Evolutionary conservation across 139 green algal species (phyloP).

Genomic region (Spirogloea muscicola): DNA sequence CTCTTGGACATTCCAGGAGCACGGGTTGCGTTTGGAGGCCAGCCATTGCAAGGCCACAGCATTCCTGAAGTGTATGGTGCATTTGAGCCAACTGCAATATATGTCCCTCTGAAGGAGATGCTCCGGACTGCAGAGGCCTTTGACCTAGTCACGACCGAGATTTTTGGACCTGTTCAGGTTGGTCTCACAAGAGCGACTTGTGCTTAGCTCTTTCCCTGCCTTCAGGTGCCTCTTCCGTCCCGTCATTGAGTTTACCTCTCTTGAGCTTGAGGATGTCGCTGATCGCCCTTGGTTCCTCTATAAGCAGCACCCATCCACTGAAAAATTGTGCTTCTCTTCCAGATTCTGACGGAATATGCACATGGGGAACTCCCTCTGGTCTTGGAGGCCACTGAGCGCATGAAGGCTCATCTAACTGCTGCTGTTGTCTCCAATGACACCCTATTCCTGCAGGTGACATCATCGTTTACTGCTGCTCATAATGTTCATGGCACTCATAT

Average conservation of each 20-base stretch:
- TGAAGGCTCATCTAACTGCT: slow-evolving; percentile 89
- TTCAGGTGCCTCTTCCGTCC: too few species aligned
- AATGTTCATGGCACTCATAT: too few species aligned
- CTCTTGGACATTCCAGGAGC: slow-evolving; percentile 78
- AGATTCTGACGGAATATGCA: slow-evolving; percentile 83
- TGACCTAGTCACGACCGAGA: slow-evolving; percentile 77
- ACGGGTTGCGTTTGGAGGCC: slow-evolving; percentile 77
- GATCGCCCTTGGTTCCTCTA: too few species aligned
- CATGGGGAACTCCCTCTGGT: slow-evolving; percentile 72
- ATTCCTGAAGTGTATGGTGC: slow-evolving; percentile 89
- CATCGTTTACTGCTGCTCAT: too few species aligned
- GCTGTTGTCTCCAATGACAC: slow-evolving; percentile 74
- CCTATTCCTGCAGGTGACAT: slow-evolving; percentile 51
- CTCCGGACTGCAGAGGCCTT: slow-evolving; percentile 65
- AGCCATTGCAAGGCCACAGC: slow-evolving; percentile 72
- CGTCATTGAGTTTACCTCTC: too few species aligned
- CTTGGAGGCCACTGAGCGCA: slow-evolving; percentile 77
- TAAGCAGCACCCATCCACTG: too few species aligned
- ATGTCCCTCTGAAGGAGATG: slow-evolving; percentile 80
- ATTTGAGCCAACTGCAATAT: slow-evolving; percentile 90
- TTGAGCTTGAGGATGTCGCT: too few species aligned
- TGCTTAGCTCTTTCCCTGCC: too few species aligned
- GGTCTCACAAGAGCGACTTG: too few species aligned
- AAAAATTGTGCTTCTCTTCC: too few species aligned
- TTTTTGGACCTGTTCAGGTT: slow-evolving; percentile 95